Percentiles rank a stretch among this genome's conserved stretches.
These are phyloP conservation scores for Eucalyptus curtisii DNA, from an alignment of 345 rosid species.

Conservation along the genomic window DNA sequence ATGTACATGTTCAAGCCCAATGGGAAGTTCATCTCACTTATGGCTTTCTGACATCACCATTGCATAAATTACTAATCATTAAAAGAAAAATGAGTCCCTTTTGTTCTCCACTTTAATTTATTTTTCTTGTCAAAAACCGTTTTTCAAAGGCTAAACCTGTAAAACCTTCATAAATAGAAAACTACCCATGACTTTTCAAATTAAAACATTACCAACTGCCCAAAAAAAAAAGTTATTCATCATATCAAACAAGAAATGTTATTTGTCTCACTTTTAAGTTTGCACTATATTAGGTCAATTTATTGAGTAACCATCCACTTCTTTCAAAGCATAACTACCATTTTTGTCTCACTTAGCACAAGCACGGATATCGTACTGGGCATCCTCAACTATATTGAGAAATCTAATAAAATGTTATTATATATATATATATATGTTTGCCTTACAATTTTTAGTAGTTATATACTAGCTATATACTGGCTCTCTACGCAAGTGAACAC, in stretches of 20 bases:
- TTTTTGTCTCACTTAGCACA: not conserved
- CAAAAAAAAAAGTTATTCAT: not conserved
- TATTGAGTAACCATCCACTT: not conserved
- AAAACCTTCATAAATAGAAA: not conserved
- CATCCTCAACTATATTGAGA: not conserved
- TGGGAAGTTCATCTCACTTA: not conserved
- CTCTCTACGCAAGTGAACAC: not conserved
- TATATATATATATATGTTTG: not conserved
- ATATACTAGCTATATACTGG: accelerated
- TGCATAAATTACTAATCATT: not conserved
- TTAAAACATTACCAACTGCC: not conserved
- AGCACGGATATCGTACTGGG: not conserved
- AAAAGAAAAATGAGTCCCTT: not conserved
- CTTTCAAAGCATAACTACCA: not conserved
- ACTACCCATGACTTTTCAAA: not conserved
- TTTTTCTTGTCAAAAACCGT: not conserved
- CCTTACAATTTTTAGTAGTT: not conserved
- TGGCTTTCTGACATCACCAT: not conserved
- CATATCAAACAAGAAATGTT: not conserved
- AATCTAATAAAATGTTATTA: not conserved
- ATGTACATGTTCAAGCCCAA: not conserved
- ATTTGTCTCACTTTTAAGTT: not conserved
- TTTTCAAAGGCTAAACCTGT: not conserved
- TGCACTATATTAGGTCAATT: not conserved
- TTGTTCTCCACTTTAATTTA: not conserved